phyloP scores from a whole-genome alignment of 2,329 filamentous ascomycete genomes.

The Bipolaris gigantea region DNA sequence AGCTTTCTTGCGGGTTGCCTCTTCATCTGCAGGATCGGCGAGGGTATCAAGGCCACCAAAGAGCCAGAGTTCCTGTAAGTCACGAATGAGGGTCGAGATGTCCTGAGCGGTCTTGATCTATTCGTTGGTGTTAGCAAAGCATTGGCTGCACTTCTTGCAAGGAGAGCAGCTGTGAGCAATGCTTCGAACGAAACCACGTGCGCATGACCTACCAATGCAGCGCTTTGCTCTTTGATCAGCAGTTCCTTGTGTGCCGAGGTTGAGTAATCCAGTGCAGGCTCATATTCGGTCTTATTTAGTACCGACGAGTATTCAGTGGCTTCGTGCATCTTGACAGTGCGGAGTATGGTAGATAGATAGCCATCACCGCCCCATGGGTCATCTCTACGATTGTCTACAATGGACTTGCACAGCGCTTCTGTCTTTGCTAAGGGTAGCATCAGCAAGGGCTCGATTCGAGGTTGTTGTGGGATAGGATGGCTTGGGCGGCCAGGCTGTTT shows the following conservation, averaged over 20 bases:
- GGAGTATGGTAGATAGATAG: conserved; percentile 58
- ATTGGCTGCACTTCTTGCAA: neutral
- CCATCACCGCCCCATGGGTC: conserved; percentile 29
- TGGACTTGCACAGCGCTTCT: conserved; percentile 44
- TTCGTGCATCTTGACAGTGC: conserved; percentile 56
- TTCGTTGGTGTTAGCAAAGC: neutral
- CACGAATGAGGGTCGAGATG: conserved; percentile 61
- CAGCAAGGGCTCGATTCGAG: neutral
- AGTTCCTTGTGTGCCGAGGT: conserved; percentile 60
- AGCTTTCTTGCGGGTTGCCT: conserved; percentile 21
- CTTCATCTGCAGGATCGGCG: conserved; percentile 32
- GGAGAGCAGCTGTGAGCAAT: neutral
- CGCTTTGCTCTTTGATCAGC: conserved; percentile 61
- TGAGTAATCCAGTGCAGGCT: conserved; percentile 53
- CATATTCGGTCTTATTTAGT: conserved; percentile 10
- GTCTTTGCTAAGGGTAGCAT: conserved; percentile 39
- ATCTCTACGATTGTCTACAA: conserved; percentile 51
- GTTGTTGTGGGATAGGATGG: neutral
- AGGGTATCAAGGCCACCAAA: conserved; percentile 66
- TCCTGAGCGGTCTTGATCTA: conserved; percentile 64
- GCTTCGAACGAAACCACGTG: neutral
- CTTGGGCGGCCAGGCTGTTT: neutral
- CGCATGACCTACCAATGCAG: conserved; percentile 54
- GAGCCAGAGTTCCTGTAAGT: conserved; percentile 68
- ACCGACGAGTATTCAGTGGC: conserved; percentile 18